A percentile compares a stretch with the other conserved stretches of the same genome.
phyloP scores from a whole-genome alignment of 257 asterid species.

The Pogostemon cablin region DNA sequence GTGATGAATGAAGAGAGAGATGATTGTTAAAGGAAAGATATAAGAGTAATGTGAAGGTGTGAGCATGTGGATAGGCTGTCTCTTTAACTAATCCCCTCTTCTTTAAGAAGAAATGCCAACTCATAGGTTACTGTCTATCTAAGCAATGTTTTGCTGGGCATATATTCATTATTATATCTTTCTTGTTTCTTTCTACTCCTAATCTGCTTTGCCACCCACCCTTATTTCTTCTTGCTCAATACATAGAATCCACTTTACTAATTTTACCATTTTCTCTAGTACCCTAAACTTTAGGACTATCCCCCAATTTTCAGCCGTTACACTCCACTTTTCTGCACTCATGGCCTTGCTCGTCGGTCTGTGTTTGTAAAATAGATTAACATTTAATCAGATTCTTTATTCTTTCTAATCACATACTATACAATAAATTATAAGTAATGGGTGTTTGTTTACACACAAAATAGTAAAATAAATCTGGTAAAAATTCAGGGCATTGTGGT shows the following conservation, averaged over 20 bases:
- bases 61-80: constrained; percentile 69
- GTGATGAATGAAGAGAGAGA: constrained; percentile 32
- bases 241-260: constrained; percentile 18
- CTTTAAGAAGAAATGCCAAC: constrained; percentile 54
- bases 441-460: background rate
- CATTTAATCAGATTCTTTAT: background rate
- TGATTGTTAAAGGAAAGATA: constrained; percentile 26
- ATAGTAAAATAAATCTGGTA: background rate
- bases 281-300: background rate
- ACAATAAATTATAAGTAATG: background rate
- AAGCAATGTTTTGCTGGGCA: constrained; percentile 52
- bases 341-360: no score
- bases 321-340: background rate
- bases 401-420: background rate
- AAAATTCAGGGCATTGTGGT: background rate
- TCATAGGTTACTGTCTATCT: constrained; percentile 41
- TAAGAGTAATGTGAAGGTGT: constrained; percentile 17
- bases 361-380: no score
- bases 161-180: background rate
- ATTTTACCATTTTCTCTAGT: background rate
- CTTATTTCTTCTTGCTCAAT: background rate
- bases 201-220: background rate
- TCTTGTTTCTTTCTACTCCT: background rate
- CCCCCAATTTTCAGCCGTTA: background rate
- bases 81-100: constrained; percentile 36